These are phyloP conservation scores for Pseudogymnoascus sp. DNA, from an alignment of 2,329 filamentous ascomycete species.

Conservation along the genomic window DNA sequence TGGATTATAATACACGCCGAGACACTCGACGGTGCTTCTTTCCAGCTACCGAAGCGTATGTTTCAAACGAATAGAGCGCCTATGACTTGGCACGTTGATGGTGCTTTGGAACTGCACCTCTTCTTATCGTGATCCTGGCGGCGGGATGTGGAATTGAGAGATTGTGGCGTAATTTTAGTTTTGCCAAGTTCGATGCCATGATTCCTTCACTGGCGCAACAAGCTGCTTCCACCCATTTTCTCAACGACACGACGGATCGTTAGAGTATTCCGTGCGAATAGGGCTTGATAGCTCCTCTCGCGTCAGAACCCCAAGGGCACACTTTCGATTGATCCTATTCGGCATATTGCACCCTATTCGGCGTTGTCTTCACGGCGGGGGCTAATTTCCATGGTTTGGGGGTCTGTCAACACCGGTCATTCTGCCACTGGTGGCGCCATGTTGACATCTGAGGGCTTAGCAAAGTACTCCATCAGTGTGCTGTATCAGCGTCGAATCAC, in stretches of 20 bases:
- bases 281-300: not conserved
- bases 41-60: not conserved
- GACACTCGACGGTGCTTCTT: slow-evolving; percentile 1
- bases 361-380: not conserved
- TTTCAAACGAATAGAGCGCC: not conserved
- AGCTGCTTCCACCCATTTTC: not conserved
- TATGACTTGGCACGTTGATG: slow-evolving; percentile 2
- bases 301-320: not conserved
- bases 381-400: slow-evolving; percentile 5
- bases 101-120: not conserved
- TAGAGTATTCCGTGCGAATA: not conserved
- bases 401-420: not conserved
- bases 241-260: not conserved
- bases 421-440: not conserved
- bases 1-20: slow-evolving; percentile 1
- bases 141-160: not conserved
- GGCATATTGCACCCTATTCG: not conserved
- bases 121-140: slow-evolving; percentile 3
- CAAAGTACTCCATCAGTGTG: not conserved
- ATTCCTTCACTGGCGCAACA: not conserved
- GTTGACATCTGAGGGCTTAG: not conserved
- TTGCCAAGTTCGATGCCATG: not conserved
- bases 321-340: not conserved
- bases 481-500: not conserved
- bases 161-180: slow-evolving; percentile 3